Evolutionary conservation across 176 grass and related monocot species (phyloP).

Genomic region (Musa troglodytarum): DNA sequence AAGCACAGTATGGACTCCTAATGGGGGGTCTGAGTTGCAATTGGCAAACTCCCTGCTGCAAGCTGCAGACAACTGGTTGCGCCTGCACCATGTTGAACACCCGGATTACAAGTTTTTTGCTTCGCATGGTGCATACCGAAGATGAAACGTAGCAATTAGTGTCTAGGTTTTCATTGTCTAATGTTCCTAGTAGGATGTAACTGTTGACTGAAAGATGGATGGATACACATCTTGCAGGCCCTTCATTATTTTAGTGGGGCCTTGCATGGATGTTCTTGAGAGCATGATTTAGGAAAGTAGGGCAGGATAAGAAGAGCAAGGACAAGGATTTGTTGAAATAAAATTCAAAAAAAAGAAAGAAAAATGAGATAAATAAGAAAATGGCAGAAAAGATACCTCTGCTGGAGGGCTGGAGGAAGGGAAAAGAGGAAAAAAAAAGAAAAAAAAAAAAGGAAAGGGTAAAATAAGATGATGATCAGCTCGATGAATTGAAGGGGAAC

Average conservation of each 20-base stretch:
- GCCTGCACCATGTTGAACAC: constrained; percentile 26
- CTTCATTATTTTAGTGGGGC: not conserved
- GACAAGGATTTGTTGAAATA: no score
- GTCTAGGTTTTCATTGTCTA: not conserved
- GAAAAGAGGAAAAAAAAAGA: not conserved
- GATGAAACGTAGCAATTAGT: constrained; percentile 1
- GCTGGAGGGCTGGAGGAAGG: not conserved
- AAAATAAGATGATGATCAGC: not conserved
- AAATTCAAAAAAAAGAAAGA: not conserved
- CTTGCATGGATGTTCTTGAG: not conserved
- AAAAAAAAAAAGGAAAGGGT: not conserved
- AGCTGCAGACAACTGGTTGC: constrained; percentile 54
- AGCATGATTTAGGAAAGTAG: not conserved
- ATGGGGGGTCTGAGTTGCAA: constrained; percentile 25
- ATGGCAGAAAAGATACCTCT: not conserved
- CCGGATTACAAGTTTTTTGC: constrained; percentile 56
- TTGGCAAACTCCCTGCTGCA: constrained; percentile 27
- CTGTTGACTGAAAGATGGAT: not conserved
- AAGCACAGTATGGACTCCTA: constrained; percentile 33
- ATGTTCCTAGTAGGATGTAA: not conserved
- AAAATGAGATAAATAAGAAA: not conserved
- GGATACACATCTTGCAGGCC: not conserved
- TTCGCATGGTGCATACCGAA: constrained; percentile 17
- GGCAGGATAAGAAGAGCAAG: not conserved
- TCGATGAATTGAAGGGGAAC: not conserved